phyloP scores from a whole-genome alignment of 257 asterid genomes.

The Gentiana dahurica region DNA sequence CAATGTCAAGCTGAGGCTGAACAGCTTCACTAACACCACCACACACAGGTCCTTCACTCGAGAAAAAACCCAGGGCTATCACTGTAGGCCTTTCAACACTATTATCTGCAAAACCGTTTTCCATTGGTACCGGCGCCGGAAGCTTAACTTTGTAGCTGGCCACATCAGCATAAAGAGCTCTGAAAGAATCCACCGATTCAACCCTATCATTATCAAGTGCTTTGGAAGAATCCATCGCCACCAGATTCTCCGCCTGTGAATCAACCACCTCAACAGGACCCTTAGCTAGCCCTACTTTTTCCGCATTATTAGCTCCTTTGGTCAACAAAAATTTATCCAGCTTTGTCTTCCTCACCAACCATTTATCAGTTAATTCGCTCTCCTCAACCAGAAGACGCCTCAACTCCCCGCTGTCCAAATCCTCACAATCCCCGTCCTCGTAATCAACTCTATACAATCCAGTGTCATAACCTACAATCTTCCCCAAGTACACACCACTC shows the following conservation, averaged over 20 bases:
- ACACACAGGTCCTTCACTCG: not conserved
- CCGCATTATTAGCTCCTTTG: constrained; percentile 10
- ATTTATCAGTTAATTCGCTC: constrained; percentile 36
- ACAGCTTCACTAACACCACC: constrained; percentile 16
- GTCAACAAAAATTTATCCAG: constrained; percentile 29
- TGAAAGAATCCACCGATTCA: not conserved
- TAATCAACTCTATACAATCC: constrained; percentile 63
- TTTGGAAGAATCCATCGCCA: not conserved
- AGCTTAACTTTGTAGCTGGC: not conserved
- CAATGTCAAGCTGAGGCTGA: constrained; percentile 14
- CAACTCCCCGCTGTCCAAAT: constrained; percentile 44
- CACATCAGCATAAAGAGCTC: constrained; percentile 7
- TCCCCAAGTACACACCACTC: constrained; percentile 54
- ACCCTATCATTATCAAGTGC: constrained; percentile 8
- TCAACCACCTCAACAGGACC: constrained; percentile 5
- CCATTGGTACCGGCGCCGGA: constrained; percentile 6
- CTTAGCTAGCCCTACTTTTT: constrained; percentile 1
- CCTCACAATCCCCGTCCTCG: constrained; percentile 80
- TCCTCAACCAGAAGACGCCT: constrained; percentile 44
- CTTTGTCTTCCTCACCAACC: constrained; percentile 42
- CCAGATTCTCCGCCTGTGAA: constrained; percentile 1
- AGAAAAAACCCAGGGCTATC: constrained; percentile 4
- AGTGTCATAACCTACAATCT: constrained; percentile 34
- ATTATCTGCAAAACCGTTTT: constrained; percentile 2
- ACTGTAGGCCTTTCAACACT: constrained; percentile 1